Base-by-base conservation (phyloP, 371 early-diverging fungal species). In the Mortierella sp. region DNA sequence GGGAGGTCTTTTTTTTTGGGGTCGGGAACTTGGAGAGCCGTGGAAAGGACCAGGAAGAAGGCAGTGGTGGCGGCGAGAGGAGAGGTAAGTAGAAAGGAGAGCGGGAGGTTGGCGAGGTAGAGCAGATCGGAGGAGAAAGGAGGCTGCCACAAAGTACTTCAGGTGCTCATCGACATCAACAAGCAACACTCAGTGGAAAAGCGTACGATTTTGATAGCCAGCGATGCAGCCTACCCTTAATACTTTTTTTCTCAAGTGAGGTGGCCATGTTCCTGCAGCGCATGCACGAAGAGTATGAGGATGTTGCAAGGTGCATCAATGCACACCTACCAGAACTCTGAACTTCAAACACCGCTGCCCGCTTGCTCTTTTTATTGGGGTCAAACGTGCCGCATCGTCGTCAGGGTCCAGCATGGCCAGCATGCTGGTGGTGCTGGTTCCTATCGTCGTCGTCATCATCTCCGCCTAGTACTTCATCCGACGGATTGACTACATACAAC, bases 401-500 rank as follows among this genome's bases (percentile, higher is more conserved):
- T 43, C 44, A 43, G 16, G n/a, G 44, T 43, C n/a, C 44, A n/a
- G 44, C 19, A 43, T 10, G 34, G 34, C 34, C 34, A 4, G 34
- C 28, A 34, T 25, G 8, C 6, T 41, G 50, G 2, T 25, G 39
- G 34, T 44, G 34, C 1, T 45, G 27, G 39, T 34, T 34, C 12
- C 17, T 8, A 17, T 34, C 34, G 7, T 34, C 34, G 34, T 34
- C 34, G 34, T 34, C 34, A 10, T 34, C 34, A 10, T 34, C 34
- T 10, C 34, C 34, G 10, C 34, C 34, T 10, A 69, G 24, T 2
- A 40, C 37, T 47, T 68, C 69, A 22, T 74, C 68, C 17, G 76
- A 68, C 3, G 76, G 76, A 48, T 74, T 74, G 14, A 74, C 76
- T 4, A 74, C 76, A 44, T 60, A 74, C 12, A 74, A 61, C 37